These are phyloP conservation scores for Naganishia vishniacii DNA, from an alignment of 768 basidiomycete genomes.

Conservation along the genomic window DNA sequence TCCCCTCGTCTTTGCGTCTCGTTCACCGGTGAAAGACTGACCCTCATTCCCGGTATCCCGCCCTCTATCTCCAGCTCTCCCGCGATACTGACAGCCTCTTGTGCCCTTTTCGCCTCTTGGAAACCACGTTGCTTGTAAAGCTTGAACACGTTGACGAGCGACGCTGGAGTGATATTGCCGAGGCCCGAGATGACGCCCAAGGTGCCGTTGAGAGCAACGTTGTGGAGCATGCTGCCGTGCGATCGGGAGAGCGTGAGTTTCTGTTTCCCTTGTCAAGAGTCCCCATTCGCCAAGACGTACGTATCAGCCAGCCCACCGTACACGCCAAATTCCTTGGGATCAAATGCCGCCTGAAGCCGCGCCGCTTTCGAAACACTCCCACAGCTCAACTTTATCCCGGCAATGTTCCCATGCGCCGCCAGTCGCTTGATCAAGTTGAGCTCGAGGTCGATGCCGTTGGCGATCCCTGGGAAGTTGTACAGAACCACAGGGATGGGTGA, in stretches of 20 bases:
- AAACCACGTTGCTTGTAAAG: conserved; percentile 28
- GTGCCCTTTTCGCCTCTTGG: conserved; percentile 28
- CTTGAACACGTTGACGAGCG: conserved; percentile 30
- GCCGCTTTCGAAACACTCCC: conserved; percentile 48
- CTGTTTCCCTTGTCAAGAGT: too few species aligned
- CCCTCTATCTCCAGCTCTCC: conserved; percentile 30
- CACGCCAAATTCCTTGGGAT: conserved; percentile 24
- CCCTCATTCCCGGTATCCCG: conserved; percentile 34
- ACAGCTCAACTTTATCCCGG: conserved; percentile 49
- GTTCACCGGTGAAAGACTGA: conserved; percentile 14
- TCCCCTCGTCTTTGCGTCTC: too few species aligned
- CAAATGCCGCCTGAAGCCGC: conserved; percentile 30
- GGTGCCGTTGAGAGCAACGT: conserved; percentile 17
- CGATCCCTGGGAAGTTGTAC: conserved; percentile 47
- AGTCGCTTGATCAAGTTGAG: conserved; percentile 43
- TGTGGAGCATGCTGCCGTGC: conserved; percentile 22
- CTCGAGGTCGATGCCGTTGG: conserved; percentile 47
- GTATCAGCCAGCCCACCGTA: conserved; percentile 31
- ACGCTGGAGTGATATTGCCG: conserved; percentile 34
- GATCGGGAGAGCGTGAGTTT: too few species aligned
- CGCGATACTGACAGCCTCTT: conserved; percentile 29
- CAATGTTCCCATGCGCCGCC: conserved; percentile 48
- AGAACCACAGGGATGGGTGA: conserved; percentile 45
- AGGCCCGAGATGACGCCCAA: conserved; percentile 37
- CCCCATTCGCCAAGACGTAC: not conserved